Base-by-base conservation (phyloP, 345 rosid genomes). In the Crucihimalaya himalaica region DNA sequence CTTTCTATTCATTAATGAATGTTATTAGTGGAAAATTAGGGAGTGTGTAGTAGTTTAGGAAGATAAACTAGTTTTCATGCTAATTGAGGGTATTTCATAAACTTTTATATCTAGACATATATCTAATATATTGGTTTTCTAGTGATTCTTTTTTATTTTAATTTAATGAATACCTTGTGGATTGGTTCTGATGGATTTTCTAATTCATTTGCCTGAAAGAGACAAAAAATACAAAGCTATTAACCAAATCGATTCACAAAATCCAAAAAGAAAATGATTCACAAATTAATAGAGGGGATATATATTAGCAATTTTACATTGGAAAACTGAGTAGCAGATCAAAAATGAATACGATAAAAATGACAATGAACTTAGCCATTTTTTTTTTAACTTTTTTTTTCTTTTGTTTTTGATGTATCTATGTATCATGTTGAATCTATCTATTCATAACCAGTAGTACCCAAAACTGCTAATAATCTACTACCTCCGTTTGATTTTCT, bases 261-360 rank as follows among this genome's bases (percentile, higher is more conserved):
- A 2, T 18, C 3, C 1, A 10, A 10, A 10, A 12, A 14, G 1
- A 14, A 14, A 42, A 14, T 14, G 46, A 18, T 54, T 54, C 5
- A 55, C 7, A 55, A 28, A 68, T 1, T 14, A 29, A 6, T 8
- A 43, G 6, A 69, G 43, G 19, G 19, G 3, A 32, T 47, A 45
- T 2, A 20, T 10, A 34, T 47, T 10, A 4, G 8, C 10, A 58
- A n/a, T 13, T 6, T 54, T 68, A 68, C 72, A 40, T 68, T 40
- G 9, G 62, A 68, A 54, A 40, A 55, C 13, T 40, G 72, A 47
- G 59, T 70, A 59, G 48, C 74, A 70, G 59, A 47, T 47, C 58
- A 34, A 34, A 69, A 32, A 18, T 47, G 19, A 70, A 6, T 34
- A 47, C 37, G 34, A 59, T 34, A 7, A 47, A 23, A 58, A 59